Evolutionary conservation across 2,329 filamentous ascomycete genomes (phyloP), one percentile per base, ranked within the genome.

Genomic region (Leptographium flavum): DNA sequence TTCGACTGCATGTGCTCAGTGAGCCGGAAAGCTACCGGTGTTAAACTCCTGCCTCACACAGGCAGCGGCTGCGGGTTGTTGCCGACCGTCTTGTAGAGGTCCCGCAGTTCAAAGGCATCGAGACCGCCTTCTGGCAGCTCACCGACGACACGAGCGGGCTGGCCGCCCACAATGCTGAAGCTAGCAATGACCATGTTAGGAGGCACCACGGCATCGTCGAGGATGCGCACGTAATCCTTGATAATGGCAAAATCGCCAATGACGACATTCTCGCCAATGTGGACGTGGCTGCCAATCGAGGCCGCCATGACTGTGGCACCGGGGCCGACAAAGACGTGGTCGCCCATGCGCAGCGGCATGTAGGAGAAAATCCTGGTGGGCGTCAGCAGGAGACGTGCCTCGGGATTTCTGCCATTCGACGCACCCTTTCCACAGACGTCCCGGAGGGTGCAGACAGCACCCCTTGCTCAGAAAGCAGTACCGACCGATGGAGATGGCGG

Each of bases 121-220:
- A 75, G 67, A 0, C 71, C 76, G 2, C 84, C 83, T 57, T 87
- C 82, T 0, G 79, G 77, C 2, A 93, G 73, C 64, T 94, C 87
- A 1, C 84, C 87, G 4, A 94, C 73, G 40, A 94, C 81, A 46
- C 82, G 70, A 0, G 81, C 87, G 1, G 87, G 87, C 57, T 76
- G 70, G 0, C 87, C 87, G 0, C 81, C 90, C n/a, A 98, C 87
- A 45, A 96, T 76, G 45, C 81, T 88, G 60, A 92, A 94, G 58
- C 87, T 88, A 1, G 90, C 87, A 45, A 96, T 83, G 22, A 96
- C 86, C 80, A 93, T 94, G 49, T 87, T 83, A 0, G 83, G 71
- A 2, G 92, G 84, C 6, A 98, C 75, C 4, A 95, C 81, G 0
- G 85, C 78, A 27, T 83, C 83, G 49, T 94, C 87, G 53, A 96